Evolutionary conservation across 768 basidiomycete species (phyloP).

Genomic region (Tubosaeta sp.): DNA sequence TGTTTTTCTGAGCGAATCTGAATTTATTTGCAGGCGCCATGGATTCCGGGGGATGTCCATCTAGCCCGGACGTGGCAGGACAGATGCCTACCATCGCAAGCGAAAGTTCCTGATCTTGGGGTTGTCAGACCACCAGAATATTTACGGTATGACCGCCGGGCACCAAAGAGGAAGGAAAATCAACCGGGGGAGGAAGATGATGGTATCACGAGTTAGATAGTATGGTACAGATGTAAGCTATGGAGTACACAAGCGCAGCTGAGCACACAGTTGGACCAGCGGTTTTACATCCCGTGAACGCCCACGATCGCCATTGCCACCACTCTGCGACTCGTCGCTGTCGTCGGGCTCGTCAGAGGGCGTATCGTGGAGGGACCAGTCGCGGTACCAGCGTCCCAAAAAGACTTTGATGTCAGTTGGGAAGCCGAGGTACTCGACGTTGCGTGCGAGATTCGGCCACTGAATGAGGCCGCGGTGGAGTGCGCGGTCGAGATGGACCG

Average conservation of each 20-base stretch:
- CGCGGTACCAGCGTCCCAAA: slow-evolving; percentile 69
- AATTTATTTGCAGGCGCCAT: slow-evolving; percentile 37
- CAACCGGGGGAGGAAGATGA: background rate
- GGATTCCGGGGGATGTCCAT: slow-evolving; percentile 31
- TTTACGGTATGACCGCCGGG: slow-evolving; percentile 36
- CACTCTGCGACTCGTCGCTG: slow-evolving; percentile 33
- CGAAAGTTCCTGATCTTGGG: slow-evolving; percentile 38
- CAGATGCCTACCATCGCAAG: slow-evolving; percentile 33
- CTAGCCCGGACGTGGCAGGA: slow-evolving; percentile 36
- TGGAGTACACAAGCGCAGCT: slow-evolving; percentile 18
- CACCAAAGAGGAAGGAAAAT: slow-evolving; percentile 9
- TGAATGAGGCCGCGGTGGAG: slow-evolving; percentile 61
- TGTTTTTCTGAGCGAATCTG: background rate
- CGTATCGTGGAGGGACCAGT: slow-evolving; percentile 51
- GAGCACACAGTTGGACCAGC: slow-evolving; percentile 31
- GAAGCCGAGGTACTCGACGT: slow-evolving; percentile 85
- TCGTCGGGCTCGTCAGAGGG: background rate
- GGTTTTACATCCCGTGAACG: slow-evolving; percentile 39
- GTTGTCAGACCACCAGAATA: slow-evolving; percentile 32
- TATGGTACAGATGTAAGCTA: background rate
- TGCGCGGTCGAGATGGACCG: slow-evolving; percentile 58
- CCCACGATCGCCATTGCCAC: slow-evolving; percentile 37
- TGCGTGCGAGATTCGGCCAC: slow-evolving; percentile 86
- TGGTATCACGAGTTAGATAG: background rate
- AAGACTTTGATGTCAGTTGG: slow-evolving; percentile 72